phyloP scores from a whole-genome alignment of 441 rosid genomes.

The Cnidoscolus chayamansa region DNA sequence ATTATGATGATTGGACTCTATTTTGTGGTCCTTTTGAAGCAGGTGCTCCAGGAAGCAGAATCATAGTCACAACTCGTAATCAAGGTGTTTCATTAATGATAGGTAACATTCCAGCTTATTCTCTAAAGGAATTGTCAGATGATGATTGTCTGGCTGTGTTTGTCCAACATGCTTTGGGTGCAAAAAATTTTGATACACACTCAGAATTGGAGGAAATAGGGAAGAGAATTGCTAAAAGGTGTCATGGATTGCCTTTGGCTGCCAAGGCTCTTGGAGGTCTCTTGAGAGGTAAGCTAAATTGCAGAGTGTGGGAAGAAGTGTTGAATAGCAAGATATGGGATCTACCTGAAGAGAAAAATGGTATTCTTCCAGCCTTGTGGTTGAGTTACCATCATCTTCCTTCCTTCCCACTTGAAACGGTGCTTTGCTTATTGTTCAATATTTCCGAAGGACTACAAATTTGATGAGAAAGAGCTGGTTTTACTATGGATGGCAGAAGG shows the following conservation, averaged over 20 bases:
- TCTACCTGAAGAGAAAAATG: conserved; percentile 12
- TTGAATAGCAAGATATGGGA: conserved; percentile 17
- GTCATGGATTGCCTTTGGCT: conserved; percentile 15
- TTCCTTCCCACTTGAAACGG: conserved; percentile 10
- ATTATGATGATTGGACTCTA: conserved; percentile 12
- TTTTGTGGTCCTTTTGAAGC: conserved; percentile 9
- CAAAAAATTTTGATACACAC: not conserved
- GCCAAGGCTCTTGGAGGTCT: conserved; percentile 9
- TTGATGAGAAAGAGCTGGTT: conserved; percentile 10
- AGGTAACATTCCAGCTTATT: conserved; percentile 7
- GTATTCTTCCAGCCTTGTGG: conserved; percentile 7
- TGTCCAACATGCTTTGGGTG: conserved; percentile 11
- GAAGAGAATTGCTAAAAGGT: not conserved
- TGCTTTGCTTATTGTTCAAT: conserved; percentile 19
- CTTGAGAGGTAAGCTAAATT: not conserved
- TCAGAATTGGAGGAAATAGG: not conserved
- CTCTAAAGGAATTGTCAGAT: not conserved
- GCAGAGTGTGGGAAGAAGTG: not conserved
- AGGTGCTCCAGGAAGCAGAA: conserved; percentile 7
- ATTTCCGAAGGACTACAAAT: conserved; percentile 6
- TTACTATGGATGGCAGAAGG: conserved; percentile 14
- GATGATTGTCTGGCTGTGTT: conserved; percentile 16
- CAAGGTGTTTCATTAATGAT: conserved; percentile 9
- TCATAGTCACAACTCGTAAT: conserved; percentile 9
- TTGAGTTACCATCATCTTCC: conserved; percentile 18